phyloP scores from a whole-genome alignment of 2,329 filamentous ascomycete genomes.

The Calonectria pauciramosa region DNA sequence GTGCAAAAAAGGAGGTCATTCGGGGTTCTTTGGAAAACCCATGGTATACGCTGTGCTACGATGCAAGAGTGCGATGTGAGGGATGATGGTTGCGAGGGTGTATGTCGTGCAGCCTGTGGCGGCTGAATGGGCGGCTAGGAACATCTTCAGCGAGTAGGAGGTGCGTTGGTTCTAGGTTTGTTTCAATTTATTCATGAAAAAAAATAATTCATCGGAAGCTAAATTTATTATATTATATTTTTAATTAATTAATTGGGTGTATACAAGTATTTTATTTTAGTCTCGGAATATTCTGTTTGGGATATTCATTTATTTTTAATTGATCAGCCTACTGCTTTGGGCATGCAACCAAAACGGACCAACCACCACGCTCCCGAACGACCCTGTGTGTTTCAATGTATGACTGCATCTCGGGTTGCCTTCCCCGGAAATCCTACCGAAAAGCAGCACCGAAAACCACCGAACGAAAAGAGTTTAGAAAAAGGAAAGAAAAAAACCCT shows the following conservation, averaged over 20 bases:
- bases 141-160: too few species aligned
- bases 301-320: neutral
- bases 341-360: neutral
- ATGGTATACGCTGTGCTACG: constrained; percentile 9
- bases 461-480: too few species aligned
- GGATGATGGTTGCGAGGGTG: neutral
- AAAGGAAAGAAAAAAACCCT: neutral
- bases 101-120: neutral
- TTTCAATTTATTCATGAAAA: constrained; percentile 10
- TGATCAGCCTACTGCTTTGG: neutral
- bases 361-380: neutral
- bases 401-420: constrained; percentile 1
- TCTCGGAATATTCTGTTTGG: neutral
- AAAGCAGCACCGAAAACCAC: neutral
- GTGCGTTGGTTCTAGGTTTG: neutral
- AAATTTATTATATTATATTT: neutral
- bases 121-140: constrained; percentile 14
- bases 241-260: neutral
- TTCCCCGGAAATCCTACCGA: neutral
- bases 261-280: neutral
- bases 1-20: neutral
- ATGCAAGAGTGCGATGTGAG: neutral
- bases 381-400: neutral
- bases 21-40: neutral
- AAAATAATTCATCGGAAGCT: neutral